Conservation (phyloP, 805 yeast genomes). For the Monosporozyma yasuniensis region DNA sequence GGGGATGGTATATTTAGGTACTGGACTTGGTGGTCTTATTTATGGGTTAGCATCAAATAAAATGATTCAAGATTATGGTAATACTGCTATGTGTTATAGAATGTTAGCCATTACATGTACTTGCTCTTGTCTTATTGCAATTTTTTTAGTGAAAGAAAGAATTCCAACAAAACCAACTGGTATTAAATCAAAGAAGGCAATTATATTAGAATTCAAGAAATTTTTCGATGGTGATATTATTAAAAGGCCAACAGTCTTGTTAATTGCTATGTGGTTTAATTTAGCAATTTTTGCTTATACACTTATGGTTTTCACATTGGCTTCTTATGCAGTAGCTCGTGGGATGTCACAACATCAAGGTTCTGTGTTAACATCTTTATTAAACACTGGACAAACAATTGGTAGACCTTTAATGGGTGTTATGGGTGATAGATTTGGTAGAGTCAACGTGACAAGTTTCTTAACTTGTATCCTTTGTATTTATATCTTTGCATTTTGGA, state of each 20-base stretch:
- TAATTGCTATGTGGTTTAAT: constrained; percentile 33
- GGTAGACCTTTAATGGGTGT: constrained; percentile 45
- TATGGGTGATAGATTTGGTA: constrained; percentile 38
- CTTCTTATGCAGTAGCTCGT: constrained; percentile 38
- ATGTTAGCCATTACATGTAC: constrained; percentile 34
- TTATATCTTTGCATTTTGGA: constrained; percentile 40
- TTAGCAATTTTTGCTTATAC: constrained; percentile 35
- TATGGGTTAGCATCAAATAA: constrained; percentile 35
- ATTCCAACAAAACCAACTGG: constrained; percentile 27
- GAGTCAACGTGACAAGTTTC: constrained; percentile 38
- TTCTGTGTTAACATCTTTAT: constrained; percentile 36
- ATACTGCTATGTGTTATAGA: constrained; percentile 40
- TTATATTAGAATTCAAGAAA: constrained; percentile 16
- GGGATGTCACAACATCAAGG: constrained; percentile 41
- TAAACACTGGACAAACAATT: constrained; percentile 40
- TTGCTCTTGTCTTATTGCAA: constrained; percentile 32
- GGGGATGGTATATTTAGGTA: constrained; percentile 41
- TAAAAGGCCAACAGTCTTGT: constrained; percentile 22
- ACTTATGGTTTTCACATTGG: constrained; percentile 38
- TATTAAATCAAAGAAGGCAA: constrained; percentile 18
- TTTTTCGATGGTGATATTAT: constrained; percentile 10
- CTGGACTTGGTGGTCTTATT: constrained; percentile 44
- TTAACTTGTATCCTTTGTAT: constrained; percentile 31
- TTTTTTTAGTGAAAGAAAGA: constrained; percentile 38
- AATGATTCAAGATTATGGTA: constrained; percentile 34